Evolutionary conservation across 2,329 filamentous ascomycete species (phyloP).

Genomic region (Didymosphaeria variabile): DNA sequence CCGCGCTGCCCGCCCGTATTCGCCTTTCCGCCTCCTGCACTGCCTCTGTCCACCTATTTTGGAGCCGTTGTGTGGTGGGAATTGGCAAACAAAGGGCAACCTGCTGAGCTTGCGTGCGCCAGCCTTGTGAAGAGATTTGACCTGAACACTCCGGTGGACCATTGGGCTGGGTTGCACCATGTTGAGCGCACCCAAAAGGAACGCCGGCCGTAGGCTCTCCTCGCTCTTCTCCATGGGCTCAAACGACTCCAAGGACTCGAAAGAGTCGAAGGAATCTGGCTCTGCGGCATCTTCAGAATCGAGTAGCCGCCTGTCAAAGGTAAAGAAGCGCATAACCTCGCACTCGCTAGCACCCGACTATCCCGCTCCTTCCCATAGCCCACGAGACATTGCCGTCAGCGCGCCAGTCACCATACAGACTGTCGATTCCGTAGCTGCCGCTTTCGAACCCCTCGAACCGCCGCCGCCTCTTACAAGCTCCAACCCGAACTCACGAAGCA

Average conservation of each 20-base stretch:
- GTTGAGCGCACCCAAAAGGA: slow-evolving; percentile 40
- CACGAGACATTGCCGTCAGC: slow-evolving; percentile 23
- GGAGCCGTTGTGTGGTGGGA: background rate
- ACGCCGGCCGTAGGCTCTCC: slow-evolving; percentile 44
- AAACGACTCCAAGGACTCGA: slow-evolving; percentile 21
- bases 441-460: slow-evolving; percentile 39
- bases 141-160: background rate
- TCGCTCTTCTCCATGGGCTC: slow-evolving; percentile 43
- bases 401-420: slow-evolving; percentile 40
- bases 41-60: background rate
- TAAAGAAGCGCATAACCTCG: slow-evolving; percentile 44
- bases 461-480: slow-evolving; percentile 36
- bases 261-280: slow-evolving; percentile 22
- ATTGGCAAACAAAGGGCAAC: background rate
- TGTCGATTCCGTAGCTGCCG: slow-evolving; percentile 30
- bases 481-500: slow-evolving; percentile 31
- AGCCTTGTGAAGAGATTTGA: background rate
- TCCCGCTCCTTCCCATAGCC: slow-evolving; percentile 35
- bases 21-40: background rate
- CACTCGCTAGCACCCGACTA: slow-evolving; percentile 44
- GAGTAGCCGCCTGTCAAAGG: slow-evolving; percentile 39
- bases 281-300: slow-evolving; percentile 41
- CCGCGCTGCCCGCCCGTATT: slow-evolving; percentile 4
- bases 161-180: slow-evolving; percentile 12
- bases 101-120: background rate